Base-by-base conservation (phyloP, 805 yeast genomes). In the Ogataea corticis region DNA sequence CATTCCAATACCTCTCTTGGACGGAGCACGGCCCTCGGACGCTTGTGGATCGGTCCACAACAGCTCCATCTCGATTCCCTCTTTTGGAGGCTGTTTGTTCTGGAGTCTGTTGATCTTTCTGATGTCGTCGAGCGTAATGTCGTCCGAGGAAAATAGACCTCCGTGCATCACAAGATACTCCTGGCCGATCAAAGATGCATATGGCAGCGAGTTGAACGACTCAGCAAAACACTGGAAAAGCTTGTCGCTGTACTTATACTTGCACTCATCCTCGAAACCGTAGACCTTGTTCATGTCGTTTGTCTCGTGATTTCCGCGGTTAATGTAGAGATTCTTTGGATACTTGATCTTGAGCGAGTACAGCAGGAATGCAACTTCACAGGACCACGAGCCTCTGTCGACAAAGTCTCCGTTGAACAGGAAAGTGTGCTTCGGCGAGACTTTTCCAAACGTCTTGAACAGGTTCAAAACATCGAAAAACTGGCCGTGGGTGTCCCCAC, bases 401-500 rank as follows among this genome's bases (percentile, higher is more conserved):
- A 94, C 99, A 68, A 94, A 92, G 68, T 94, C 99, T 35, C 99
- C 99, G 60, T 94, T 94, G 72, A 94, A 92, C 38, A 94, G 67
- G 62, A 87, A 94, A 4, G 82, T 75, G 62, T 91, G 97, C 3
- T 69, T 66, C 2, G 74, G 70, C 3, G 73, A 61, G 0, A 92
- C 95, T 55, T 73, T 67, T 13, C 98, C 98, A 60, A 82, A 91
- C 35, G 63, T 73, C 28, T 75, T 65, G 66, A 94, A 92, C 42
- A 94, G 75, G 61, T 90, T 85, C 58, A 92, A 67, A 42, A 94
- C 82, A 63, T 94, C 99, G 59, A 79, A 92, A 63, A 86, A 90
- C 67, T 94, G 99, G 33, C 99, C 99, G 65, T 94, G 99, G 0
- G 97, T 92, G 65, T 94, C 99, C 54, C 99, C 99, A 56, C 96